phyloP scores from a whole-genome alignment of 2,329 filamentous ascomycete species.

The Diaporthe sp. region DNA sequence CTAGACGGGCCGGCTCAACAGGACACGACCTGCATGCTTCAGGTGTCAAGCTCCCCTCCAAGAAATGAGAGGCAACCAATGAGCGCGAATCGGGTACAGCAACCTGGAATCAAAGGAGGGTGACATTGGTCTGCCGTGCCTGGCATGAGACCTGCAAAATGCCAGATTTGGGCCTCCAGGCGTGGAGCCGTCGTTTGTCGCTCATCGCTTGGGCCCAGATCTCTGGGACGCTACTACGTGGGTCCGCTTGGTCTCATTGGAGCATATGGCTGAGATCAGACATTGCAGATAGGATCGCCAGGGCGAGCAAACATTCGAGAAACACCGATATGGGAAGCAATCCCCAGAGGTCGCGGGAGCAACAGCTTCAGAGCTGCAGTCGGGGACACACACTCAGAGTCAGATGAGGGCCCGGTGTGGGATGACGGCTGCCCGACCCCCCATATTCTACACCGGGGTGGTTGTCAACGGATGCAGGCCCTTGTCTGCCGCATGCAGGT shows the following conservation, averaged over 20 bases:
- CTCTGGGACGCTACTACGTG: slow-evolving; percentile 16
- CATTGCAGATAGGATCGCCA: slow-evolving; percentile 19
- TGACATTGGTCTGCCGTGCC: slow-evolving; percentile 32
- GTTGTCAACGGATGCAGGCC: slow-evolving; percentile 31
- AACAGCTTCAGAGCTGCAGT: neutral
- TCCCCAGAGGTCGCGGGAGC: neutral
- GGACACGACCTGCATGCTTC: slow-evolving; percentile 21
- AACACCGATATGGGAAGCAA: neutral
- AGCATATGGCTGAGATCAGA: neutral
- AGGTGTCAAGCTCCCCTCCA: slow-evolving; percentile 18
- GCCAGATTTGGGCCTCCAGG: slow-evolving; percentile 11
- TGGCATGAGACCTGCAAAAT: slow-evolving; percentile 24
- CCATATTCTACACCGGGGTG: slow-evolving; percentile 36
- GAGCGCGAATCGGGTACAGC: slow-evolving; percentile 25
- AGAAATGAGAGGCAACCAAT: slow-evolving; percentile 7
- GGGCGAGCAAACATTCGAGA: slow-evolving; percentile 35
- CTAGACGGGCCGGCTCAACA: slow-evolving; percentile 8
- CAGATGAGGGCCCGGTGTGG: slow-evolving; percentile 37
- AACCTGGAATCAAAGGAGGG: slow-evolving; percentile 22
- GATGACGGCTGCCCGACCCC: slow-evolving; percentile 38
- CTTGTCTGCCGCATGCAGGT: slow-evolving; percentile 37
- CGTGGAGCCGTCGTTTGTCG: slow-evolving; percentile 8
- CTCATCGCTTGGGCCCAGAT: slow-evolving; percentile 20
- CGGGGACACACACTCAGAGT: slow-evolving; percentile 3
- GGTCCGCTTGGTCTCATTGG: slow-evolving; percentile 2